These are phyloP conservation scores for Rosa hybrid DNA, from an alignment of 331 rosid genomes.

Conservation along the genomic window DNA sequence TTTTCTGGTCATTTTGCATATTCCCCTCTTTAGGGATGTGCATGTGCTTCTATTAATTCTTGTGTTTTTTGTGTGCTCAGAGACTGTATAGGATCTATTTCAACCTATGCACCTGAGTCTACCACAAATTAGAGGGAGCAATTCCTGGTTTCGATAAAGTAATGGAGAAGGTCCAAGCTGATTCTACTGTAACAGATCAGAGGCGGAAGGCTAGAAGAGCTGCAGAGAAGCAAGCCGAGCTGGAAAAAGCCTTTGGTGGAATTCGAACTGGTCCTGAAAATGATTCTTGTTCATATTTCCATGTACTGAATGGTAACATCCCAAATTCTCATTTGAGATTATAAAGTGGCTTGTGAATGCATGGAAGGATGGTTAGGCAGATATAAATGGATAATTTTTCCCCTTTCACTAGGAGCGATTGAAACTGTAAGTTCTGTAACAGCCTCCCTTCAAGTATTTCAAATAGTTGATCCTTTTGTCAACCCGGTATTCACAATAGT, in stretches of 20 bases:
- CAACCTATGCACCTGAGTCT: conserved; percentile 23
- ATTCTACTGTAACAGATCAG: conserved; percentile 16
- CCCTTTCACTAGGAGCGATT: not conserved
- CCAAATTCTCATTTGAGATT: not conserved
- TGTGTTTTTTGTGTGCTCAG: conserved; percentile 46
- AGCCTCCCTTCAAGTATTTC: not conserved
- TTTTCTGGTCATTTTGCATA: not conserved
- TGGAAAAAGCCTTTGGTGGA: conserved; percentile 2
- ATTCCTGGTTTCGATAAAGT: conserved; percentile 61
- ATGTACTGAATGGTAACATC: not conserved
- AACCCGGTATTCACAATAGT: not conserved
- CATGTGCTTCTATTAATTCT: not conserved
- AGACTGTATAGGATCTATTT: conserved; percentile 26
- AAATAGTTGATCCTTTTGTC: not conserved
- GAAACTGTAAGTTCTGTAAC: not conserved
- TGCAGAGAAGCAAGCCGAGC: conserved; percentile 37
- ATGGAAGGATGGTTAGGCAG: conserved; percentile 4
- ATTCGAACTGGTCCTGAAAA: conserved; percentile 6
- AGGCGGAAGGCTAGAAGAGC: conserved; percentile 33
- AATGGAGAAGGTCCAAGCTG: conserved; percentile 34
- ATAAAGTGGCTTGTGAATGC: not conserved
- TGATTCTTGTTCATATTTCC: not conserved
- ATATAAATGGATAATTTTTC: not conserved
- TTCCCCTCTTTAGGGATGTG: not conserved
- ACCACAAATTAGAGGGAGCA: conserved; percentile 21